Evolutionary conservation across 1,139 yeast genomes (phyloP), one percentile per base, ranked within the genome.

Genomic region (Groenewaldozyma sp.): DNA sequence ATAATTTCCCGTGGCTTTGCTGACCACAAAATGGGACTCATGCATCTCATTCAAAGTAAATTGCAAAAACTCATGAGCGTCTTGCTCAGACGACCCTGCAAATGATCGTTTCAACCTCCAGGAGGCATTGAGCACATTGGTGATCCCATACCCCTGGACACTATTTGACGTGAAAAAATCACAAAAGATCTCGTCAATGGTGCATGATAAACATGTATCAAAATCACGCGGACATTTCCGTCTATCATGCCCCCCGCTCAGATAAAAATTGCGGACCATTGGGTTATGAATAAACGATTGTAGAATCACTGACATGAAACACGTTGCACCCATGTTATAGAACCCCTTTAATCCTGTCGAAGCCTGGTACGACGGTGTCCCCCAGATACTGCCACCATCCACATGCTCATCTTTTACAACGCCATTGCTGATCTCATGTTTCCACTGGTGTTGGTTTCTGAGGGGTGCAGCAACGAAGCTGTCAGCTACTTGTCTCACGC

Each of bases 31-130:
- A 34, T 52, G 53, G 10, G 49, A 42, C 31, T 59, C 50, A 60
- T 91, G 98, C 41, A 91, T 64, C 59, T 86, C 94, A 58, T 88
- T 83, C 35, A 88, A 67, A 24, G 88, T 56, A 58, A 88, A 87
- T 57, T 91, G 96, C 80, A 94, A 79, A 60, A 88, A 91, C 59
- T 91, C 98, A 61, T 91, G 98, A 0, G 98, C 97, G 59, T 91
- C 98, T 61, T 91, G 98, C 61, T 91, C 96, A 36, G 91, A 82
- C 49, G 87, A 87, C 1, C 98, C 98, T 0, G 96, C 94, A 43
- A 91, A 71, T 20, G 87, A 74, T 50, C 80, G 74, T 53, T 84
- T 82, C 42, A 81, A 78, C 52, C 75, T 77, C 94, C 95, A 86
- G 1, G 95, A 81, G 10, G 94, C 82, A 31, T 74, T 72, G 40